phyloP scores from a whole-genome alignment of 208 protist genomes.

The Leishmania amazonensis region DNA sequence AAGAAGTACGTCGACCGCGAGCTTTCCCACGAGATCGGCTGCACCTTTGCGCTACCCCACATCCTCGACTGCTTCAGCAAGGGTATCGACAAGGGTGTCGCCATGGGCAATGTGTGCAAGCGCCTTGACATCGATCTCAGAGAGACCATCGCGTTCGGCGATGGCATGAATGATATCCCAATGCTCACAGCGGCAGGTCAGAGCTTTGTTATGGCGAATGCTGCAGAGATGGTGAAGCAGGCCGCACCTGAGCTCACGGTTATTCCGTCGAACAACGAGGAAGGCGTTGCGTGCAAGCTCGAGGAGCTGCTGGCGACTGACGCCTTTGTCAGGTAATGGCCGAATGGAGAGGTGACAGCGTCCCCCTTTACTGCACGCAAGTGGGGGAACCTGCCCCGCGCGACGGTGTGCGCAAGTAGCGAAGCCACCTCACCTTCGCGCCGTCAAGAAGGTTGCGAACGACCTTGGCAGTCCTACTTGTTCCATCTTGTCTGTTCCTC shows the following conservation, averaged over 20 bases:
- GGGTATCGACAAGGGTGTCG: slow-evolving; percentile 54
- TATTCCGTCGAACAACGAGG: slow-evolving; percentile 50
- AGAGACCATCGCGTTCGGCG: slow-evolving; percentile 68
- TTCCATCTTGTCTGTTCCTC: neutral
- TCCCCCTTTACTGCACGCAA: neutral
- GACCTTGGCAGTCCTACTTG: neutral
- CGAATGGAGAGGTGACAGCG: neutral
- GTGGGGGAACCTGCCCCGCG: neutral
- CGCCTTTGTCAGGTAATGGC: neutral
- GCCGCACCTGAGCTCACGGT: slow-evolving; percentile 43
- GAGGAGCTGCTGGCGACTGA: slow-evolving; percentile 44
- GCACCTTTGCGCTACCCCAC: slow-evolving; percentile 33
- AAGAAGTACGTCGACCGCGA: slow-evolving; percentile 36
- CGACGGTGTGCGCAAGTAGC: neutral
- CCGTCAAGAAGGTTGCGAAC: neutral
- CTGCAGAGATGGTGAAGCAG: slow-evolving; percentile 38
- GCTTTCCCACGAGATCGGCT: slow-evolving; percentile 24
- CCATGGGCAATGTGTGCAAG: slow-evolving; percentile 44
- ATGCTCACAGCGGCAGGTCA: slow-evolving; percentile 57
- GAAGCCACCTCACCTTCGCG: neutral
- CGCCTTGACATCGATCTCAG: slow-evolving; percentile 30
- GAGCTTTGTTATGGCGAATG: slow-evolving; percentile 71
- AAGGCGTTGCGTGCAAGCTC: slow-evolving; percentile 59
- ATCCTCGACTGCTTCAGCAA: slow-evolving; percentile 46
- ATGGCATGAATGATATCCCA: slow-evolving; percentile 69